Percentiles rank a stretch among this genome's conserved stretches.
Conservation (phyloP, 805 yeast species). For the Hanseniaspora thailandica region DNA sequence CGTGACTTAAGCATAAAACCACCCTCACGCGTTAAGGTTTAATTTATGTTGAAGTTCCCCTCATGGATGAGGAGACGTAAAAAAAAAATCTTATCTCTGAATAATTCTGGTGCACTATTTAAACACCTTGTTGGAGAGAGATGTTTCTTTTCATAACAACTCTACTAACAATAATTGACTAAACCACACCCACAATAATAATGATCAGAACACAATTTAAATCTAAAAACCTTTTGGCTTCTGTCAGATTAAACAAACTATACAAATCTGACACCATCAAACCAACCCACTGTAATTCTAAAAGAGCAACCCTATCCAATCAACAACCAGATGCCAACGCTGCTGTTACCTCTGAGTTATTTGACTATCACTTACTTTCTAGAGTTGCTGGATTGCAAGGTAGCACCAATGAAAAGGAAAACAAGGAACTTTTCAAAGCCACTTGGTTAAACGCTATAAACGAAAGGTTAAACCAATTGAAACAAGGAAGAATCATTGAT, state of each 20-base stretch:
- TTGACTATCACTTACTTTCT: slow-evolving; percentile 39
- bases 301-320: slow-evolving; percentile 4
- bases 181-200: not conserved
- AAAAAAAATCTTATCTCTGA: too few relatives aligned
- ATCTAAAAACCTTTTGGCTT: not conserved
- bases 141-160: too few relatives aligned
- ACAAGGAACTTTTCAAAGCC: slow-evolving; percentile 33
- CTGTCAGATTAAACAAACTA: not conserved
- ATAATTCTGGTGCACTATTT: too few relatives aligned
- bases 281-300: slow-evolving; percentile 10
- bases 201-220: not conserved
- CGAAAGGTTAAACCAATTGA: slow-evolving; percentile 57
- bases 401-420: slow-evolving; percentile 20
- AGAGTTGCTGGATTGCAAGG: slow-evolving; percentile 11
- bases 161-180: not conserved
- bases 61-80: too few relatives aligned
- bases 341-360: slow-evolving; percentile 51
- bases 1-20: too few relatives aligned
- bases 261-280: not conserved
- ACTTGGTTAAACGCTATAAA: slow-evolving; percentile 82
- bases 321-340: slow-evolving; percentile 55
- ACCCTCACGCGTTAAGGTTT: too few relatives aligned
- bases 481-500: slow-evolving; percentile 62
- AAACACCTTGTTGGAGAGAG: too few relatives aligned
- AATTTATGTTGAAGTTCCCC: too few relatives aligned